Evolutionary conservation across 169 alveolate genomes (phyloP).

Genomic region (Plasmodium chabaudi): DNA sequence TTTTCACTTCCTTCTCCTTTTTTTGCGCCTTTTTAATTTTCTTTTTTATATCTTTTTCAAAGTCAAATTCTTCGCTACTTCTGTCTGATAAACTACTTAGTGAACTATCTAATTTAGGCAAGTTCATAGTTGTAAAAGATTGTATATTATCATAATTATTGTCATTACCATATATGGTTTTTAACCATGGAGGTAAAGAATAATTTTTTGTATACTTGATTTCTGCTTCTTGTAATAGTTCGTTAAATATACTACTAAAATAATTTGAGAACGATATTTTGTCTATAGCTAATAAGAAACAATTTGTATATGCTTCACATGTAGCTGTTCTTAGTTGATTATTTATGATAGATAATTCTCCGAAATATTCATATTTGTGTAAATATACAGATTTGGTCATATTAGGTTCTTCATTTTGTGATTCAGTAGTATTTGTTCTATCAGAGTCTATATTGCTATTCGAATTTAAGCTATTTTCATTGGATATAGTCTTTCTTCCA

Average conservation of each 20-base stretch:
- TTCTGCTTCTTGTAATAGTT: conserved; percentile 72
- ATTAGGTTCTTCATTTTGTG: background rate
- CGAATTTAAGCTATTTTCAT: background rate
- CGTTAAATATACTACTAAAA: conserved; percentile 58
- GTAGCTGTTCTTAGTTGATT: conserved; percentile 71
- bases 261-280: conserved; percentile 30
- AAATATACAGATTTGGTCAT: conserved; percentile 25
- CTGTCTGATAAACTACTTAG: conserved; percentile 50
- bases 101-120: conserved; percentile 46
- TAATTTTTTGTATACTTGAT: conserved; percentile 56
- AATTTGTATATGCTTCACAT: conserved; percentile 75
- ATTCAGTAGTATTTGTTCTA: background rate
- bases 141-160: conserved; percentile 2
- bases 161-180: conserved; percentile 55
- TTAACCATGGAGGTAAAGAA: conserved; percentile 69
- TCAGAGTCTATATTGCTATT: background rate
- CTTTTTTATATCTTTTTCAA: conserved; percentile 60
- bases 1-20: conserved; percentile 22
- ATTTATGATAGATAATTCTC: conserved; percentile 72
- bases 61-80: conserved; percentile 56
- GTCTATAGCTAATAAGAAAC: conserved; percentile 73
- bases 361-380: conserved; percentile 72
- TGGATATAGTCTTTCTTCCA: background rate
- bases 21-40: conserved; percentile 36
- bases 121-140: conserved; percentile 23